Percentiles rank a stretch among this genome's conserved stretches.
phyloP scores from a whole-genome alignment of 257 asterid genomes.

The Coffea canephora region DNA sequence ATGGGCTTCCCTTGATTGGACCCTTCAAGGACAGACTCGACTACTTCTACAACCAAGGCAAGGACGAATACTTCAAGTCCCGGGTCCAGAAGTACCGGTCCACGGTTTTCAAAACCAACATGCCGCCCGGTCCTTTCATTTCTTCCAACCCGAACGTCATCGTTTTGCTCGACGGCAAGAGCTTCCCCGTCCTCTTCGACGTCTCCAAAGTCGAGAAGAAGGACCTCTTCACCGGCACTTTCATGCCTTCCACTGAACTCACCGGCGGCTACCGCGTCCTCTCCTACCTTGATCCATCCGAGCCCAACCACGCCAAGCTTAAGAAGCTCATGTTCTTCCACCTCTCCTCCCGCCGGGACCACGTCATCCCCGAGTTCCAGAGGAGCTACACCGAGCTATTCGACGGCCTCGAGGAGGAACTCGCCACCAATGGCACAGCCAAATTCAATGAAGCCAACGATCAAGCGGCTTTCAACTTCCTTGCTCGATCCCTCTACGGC shows the following conservation, averaged over 20 bases:
- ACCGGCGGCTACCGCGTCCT: conserved; percentile 80
- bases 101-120: conserved; percentile 71
- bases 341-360: conserved; percentile 54
- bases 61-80: conserved; percentile 67
- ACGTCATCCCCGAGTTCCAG: conserved; percentile 62
- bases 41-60: conserved; percentile 77
- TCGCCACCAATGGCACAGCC: conserved; percentile 52
- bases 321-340: conserved; percentile 61
- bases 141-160: conserved; percentile 66
- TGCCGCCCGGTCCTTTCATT: conserved; percentile 92
- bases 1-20: conserved; percentile 65
- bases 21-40: conserved; percentile 79
- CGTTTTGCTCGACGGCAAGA: conserved; percentile 78
- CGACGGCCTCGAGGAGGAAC: conserved; percentile 43
- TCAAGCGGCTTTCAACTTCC: conserved; percentile 71
- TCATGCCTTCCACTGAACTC: conserved; percentile 65
- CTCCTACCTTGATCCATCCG: conserved; percentile 81
- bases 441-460: conserved; percentile 50
- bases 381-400: conserved; percentile 48
- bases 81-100: conserved; percentile 60
- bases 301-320: conserved; percentile 63
- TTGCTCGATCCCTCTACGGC: conserved; percentile 55
- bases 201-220: conserved; percentile 66
- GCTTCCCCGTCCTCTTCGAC: conserved; percentile 73
- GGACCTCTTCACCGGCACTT: conserved; percentile 86